These are phyloP conservation scores for Epichloe gansuensis DNA, from an alignment of 2,329 filamentous ascomycete species.

Conservation along the genomic window DNA sequence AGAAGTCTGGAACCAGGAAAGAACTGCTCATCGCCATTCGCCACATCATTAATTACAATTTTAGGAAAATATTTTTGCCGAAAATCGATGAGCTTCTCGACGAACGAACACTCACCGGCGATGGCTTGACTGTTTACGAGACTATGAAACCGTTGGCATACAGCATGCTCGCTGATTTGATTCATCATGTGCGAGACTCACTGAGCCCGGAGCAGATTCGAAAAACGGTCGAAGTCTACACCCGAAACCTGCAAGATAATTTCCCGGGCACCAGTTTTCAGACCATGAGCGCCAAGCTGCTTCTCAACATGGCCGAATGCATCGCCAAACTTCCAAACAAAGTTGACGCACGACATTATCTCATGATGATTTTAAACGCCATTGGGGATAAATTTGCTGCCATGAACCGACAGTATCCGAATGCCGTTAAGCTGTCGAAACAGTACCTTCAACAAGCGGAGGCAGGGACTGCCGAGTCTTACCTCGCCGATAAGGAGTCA, in stretches of 20 bases:
- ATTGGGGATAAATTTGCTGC: slow-evolving; percentile 96
- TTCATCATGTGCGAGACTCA: slow-evolving; percentile 91
- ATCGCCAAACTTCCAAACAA: slow-evolving; percentile 92
- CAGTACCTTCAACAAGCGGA: slow-evolving; percentile 59
- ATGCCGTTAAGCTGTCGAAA: slow-evolving; percentile 85
- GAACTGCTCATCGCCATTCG: slow-evolving; percentile 91
- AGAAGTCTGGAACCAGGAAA: slow-evolving; percentile 87
- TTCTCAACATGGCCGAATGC: slow-evolving; percentile 96
- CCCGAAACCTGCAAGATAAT: slow-evolving; percentile 85
- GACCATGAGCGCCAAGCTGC: slow-evolving; percentile 95
- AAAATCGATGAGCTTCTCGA: slow-evolving; percentile 95
- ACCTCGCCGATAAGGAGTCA: slow-evolving; percentile 67
- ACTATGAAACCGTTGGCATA: slow-evolving; percentile 92
- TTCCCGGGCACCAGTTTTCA: slow-evolving; percentile 98
- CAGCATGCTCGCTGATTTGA: slow-evolving; percentile 95
- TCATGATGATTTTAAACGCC: slow-evolving; percentile 94
- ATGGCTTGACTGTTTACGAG: slow-evolving; percentile 92
- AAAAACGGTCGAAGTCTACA: slow-evolving; percentile 93
- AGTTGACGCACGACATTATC: slow-evolving; percentile 82
- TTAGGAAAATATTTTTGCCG: slow-evolving; percentile 81
- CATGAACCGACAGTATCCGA: slow-evolving; percentile 94
- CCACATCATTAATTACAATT: slow-evolving; percentile 99
- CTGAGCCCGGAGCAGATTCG: slow-evolving; percentile 82
- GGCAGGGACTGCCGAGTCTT: slow-evolving; percentile 53
- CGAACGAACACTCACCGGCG: slow-evolving; percentile 84